These are phyloP conservation scores for Alisma plantagoaquatica DNA, from an alignment of 106 monocot genomes.

Conservation along the genomic window DNA sequence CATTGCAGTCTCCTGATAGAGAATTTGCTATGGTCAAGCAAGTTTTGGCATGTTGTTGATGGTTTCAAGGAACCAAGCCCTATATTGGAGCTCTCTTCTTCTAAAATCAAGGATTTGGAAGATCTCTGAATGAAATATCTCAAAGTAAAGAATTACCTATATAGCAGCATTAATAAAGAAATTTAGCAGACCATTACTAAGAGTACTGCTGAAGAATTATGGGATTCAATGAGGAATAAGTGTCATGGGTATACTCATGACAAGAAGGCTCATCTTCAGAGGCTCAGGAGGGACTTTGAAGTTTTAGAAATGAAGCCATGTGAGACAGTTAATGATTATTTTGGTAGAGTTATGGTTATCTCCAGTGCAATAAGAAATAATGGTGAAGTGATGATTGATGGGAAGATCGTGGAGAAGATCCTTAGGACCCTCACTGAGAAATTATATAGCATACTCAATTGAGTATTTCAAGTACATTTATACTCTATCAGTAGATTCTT, in stretches of 20 bases:
- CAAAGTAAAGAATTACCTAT: constrained; percentile 1
- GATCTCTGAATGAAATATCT: no score
- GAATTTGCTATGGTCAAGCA: no score
- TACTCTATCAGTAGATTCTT: constrained; percentile 1
- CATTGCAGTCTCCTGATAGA: no score
- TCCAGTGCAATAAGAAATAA: constrained; percentile 4
- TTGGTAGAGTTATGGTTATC: no score
- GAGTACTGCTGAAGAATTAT: constrained; percentile 2
- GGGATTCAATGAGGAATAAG: constrained; percentile 10
- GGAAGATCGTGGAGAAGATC: constrained; percentile 7
- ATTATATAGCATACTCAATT: constrained; percentile 2
- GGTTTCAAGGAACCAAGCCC: no score
- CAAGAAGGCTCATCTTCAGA: constrained; percentile 5
- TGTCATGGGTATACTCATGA: neutral
- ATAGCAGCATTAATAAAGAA: neutral
- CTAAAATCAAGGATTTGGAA: no score
- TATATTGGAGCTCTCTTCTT: no score
- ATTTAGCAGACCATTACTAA: neutral
- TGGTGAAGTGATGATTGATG: constrained; percentile 1
- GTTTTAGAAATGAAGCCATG: constrained; percentile 8
- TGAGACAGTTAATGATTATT: no score
- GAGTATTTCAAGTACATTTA: constrained; percentile 8
- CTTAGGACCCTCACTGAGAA: constrained; percentile 4
- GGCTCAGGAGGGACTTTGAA: constrained; percentile 8
- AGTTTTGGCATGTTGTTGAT: no score